A percentile compares a stretch with the other conserved stretches of the same genome.
Conservation (phyloP, 805 yeast genomes). For the Deakozyma indianensis region DNA sequence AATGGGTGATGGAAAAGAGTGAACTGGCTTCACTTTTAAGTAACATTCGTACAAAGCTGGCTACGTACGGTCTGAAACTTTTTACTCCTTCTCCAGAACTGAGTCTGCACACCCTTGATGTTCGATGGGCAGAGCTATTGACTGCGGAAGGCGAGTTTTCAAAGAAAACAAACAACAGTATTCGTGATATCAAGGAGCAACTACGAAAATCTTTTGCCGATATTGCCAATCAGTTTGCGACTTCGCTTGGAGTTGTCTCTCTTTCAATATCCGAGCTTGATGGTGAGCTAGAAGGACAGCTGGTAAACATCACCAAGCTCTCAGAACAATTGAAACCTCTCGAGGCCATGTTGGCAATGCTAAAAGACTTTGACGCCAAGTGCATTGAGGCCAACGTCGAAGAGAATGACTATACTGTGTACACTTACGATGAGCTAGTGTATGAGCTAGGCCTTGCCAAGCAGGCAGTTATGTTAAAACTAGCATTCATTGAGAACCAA, state of each 20-base stretch:
- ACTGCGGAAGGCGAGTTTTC: conserved; percentile 21
- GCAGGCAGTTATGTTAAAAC: conserved; percentile 24
- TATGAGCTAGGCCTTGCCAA: conserved; percentile 25
- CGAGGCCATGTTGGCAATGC: conserved; percentile 15
- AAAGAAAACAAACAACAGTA: conserved; percentile 18
- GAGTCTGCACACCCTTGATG: conserved; percentile 17
- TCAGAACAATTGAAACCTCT: conserved; percentile 25
- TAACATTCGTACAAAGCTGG: conserved; percentile 24
- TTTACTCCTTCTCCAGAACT: conserved; percentile 23
- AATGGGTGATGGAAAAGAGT: conserved; percentile 25
- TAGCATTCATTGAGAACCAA: conserved; percentile 29
- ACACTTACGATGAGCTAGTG: conserved; percentile 25
- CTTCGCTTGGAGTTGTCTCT: conserved; percentile 16
- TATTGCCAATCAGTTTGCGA: conserved; percentile 20
- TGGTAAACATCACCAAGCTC: conserved; percentile 21
- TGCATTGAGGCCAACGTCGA: conserved; percentile 24
- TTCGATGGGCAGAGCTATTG: conserved; percentile 20
- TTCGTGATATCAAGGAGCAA: conserved; percentile 21
- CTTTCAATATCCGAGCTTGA: conserved; percentile 16
- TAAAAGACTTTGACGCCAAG: conserved; percentile 15
- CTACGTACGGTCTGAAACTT: conserved; percentile 21
- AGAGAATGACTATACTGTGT: conserved; percentile 24
- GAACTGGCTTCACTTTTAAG: conserved; percentile 22
- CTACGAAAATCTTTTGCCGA: conserved; percentile 21
- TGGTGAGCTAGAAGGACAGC: conserved; percentile 26